Evolutionary conservation across 2,329 filamentous ascomycete species (phyloP).

Genomic region (Dothideomycetes sp.): DNA sequence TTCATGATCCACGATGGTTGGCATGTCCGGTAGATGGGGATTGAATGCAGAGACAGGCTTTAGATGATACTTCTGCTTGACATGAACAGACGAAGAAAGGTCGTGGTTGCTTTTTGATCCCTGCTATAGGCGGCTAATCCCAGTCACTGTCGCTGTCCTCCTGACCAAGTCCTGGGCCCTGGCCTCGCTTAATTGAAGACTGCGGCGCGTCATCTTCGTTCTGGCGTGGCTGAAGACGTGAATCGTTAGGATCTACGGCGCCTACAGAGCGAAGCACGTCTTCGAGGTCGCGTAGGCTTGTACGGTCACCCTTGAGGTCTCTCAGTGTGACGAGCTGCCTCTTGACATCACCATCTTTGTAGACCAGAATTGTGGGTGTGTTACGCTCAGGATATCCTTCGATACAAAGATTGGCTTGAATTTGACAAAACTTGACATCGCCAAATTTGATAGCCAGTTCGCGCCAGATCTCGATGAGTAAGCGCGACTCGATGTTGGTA

Average conservation of each 20-base stretch:
- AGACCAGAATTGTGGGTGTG: conserved; percentile 86
- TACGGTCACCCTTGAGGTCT: conserved; percentile 64
- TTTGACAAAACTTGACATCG: conserved; percentile 96
- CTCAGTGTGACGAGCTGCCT: conserved; percentile 85
- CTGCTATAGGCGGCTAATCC: conserved; percentile 40
- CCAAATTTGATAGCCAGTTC: conserved; percentile 77
- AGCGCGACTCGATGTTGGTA: conserved; percentile 73
- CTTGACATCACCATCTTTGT: conserved; percentile 84
- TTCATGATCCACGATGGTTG: no score
- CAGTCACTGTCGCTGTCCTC: conserved; percentile 52
- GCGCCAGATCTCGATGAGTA: conserved; percentile 78
- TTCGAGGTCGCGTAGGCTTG: conserved; percentile 67
- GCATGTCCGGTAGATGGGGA: no score
- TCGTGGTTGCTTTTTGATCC: no score
- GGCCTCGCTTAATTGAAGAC: conserved; percentile 43
- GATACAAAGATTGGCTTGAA: conserved; percentile 83
- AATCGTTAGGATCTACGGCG: conserved; percentile 68
- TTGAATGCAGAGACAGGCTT: no score
- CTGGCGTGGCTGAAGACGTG: conserved; percentile 58
- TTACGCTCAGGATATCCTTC: conserved; percentile 94
- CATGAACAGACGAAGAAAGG: no score
- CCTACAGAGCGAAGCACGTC: conserved; percentile 72
- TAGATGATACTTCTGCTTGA: no score
- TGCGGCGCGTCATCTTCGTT: conserved; percentile 49
- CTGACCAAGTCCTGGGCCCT: conserved; percentile 19